These are phyloP conservation scores for Prunus dulcis DNA, from an alignment of 306 rosid genomes.

Conservation along the genomic window DNA sequence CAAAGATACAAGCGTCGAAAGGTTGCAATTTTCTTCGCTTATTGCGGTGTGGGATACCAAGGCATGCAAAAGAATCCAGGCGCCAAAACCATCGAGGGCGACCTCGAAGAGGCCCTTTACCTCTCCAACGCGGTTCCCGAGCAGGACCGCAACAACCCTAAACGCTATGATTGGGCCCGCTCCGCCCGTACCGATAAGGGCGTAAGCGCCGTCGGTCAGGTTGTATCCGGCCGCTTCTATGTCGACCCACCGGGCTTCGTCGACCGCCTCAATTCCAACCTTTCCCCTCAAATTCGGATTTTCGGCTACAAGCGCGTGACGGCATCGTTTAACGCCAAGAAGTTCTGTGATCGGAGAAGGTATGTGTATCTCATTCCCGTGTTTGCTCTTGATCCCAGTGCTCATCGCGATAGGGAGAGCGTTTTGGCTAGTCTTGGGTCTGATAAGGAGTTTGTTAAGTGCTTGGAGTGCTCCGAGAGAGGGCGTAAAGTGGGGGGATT, in stretches of 20 bases:
- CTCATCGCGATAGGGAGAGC: constrained; percentile 87
- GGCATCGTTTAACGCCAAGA: constrained; percentile 79
- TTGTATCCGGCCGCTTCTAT: constrained; percentile 86
- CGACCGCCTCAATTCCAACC: constrained; percentile 77
- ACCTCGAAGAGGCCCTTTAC: constrained; percentile 81
- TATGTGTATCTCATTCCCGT: constrained; percentile 85
- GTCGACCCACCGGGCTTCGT: constrained; percentile 90
- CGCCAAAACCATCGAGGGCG: constrained; percentile 95
- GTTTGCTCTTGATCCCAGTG: constrained; percentile 76
- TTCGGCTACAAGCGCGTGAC: constrained; percentile 88
- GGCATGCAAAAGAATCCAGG: constrained; percentile 99
- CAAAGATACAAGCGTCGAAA: constrained; percentile 77
- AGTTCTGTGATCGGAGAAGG: constrained; percentile 95
- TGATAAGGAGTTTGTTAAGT: constrained; percentile 64
- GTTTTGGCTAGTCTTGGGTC: constrained; percentile 91
- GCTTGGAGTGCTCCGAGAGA: constrained; percentile 79
- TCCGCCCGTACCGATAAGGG: constrained; percentile 97
- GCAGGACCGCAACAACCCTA: constrained; percentile 64
- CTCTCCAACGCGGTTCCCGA: constrained; percentile 78
- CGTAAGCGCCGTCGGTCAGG: constrained; percentile 95
- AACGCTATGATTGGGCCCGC: constrained; percentile 89
- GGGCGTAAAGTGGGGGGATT: constrained; percentile 81
- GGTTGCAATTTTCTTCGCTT: constrained; percentile 82
- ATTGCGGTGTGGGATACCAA: constrained; percentile 92
- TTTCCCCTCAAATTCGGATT: constrained; percentile 72